These are phyloP conservation scores for Azolla pinnata DNA, from an alignment of 75 land plant species.

Conservation along the genomic window DNA sequence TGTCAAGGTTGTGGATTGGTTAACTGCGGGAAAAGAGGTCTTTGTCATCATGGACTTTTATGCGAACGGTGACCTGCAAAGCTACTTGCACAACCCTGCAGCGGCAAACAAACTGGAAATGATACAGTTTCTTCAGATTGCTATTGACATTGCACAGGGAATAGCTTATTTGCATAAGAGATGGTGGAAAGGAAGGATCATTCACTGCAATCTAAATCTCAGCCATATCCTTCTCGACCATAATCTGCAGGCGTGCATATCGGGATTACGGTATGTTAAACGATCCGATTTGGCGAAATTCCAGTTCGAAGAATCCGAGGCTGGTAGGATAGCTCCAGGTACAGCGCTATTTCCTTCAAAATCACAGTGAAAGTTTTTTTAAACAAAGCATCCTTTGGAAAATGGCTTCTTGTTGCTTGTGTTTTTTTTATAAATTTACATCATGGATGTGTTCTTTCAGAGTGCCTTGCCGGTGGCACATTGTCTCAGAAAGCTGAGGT, in stretches of 20 bases:
- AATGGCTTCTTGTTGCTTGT: slow-evolving; percentile 20
- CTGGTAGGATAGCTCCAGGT: background rate
- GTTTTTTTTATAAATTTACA: slow-evolving; percentile 20
- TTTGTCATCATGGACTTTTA: slow-evolving; percentile 45
- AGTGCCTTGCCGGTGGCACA: slow-evolving; percentile 26
- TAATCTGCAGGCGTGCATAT: slow-evolving; percentile 42
- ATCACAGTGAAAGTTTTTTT: too few relatives aligned
- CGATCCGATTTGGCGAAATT: slow-evolving; percentile 32
- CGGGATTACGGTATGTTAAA: slow-evolving; percentile 28
- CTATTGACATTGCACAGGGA: slow-evolving; percentile 42
- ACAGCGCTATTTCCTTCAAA: too few relatives aligned
- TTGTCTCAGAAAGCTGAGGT: slow-evolving; percentile 35
- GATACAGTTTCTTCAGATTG: slow-evolving; percentile 30
- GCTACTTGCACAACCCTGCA: slow-evolving; percentile 17
- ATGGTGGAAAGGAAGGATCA: slow-evolving; percentile 27
- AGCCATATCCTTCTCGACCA: slow-evolving; percentile 53
- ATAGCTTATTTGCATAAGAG: slow-evolving; percentile 49
- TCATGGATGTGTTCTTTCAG: slow-evolving; percentile 28
- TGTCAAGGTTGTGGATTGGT: slow-evolving; percentile 29
- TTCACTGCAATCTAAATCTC: slow-evolving; percentile 56
- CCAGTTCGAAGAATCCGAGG: slow-evolving; percentile 2
- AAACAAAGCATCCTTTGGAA: background rate
- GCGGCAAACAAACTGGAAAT: slow-evolving; percentile 14
- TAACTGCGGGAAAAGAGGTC: slow-evolving; percentile 37
- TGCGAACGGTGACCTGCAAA: slow-evolving; percentile 38